These are phyloP conservation scores for Bisporella sp. DNA, from an alignment of 2,329 filamentous ascomycete species.

Conservation along the genomic window DNA sequence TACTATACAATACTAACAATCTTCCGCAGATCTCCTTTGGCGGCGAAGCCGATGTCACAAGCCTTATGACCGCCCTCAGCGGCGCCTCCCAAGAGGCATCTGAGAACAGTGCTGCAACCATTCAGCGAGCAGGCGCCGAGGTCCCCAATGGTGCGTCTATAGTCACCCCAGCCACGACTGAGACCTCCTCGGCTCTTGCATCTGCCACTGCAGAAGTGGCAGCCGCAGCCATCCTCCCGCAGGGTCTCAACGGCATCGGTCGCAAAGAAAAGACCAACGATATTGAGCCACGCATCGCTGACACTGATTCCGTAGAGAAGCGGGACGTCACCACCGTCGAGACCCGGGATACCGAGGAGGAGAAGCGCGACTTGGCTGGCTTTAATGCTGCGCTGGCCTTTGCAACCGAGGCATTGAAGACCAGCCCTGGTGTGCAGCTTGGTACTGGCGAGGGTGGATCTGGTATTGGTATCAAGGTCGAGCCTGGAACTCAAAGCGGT, in stretches of 20 bases:
- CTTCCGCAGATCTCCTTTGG: constrained; percentile 34
- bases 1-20: no score
- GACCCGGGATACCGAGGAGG: constrained; percentile 12
- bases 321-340: constrained; percentile 10
- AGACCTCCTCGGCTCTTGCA: background rate
- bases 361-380: constrained; percentile 32
- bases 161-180: constrained; percentile 25
- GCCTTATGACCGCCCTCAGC: constrained; percentile 37
- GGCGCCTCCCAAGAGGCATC: constrained; percentile 38
- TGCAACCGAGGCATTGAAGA: constrained; percentile 33
- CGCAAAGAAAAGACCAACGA: constrained; percentile 31
- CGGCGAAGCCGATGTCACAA: constrained; percentile 32
- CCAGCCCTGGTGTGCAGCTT: constrained; percentile 33
- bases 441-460: constrained; percentile 33
- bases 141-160: constrained; percentile 36
- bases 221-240: background rate
- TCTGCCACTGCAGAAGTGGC: background rate
- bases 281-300: constrained; percentile 34
- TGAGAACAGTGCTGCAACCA: constrained; percentile 10
- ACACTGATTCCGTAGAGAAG: constrained; percentile 5
- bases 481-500: constrained; percentile 9
- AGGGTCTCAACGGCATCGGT: constrained; percentile 23
- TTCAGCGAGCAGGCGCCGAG: constrained; percentile 25
- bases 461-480: constrained; percentile 33
- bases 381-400: constrained; percentile 35